Percentiles rank a stretch among this genome's conserved stretches.
phyloP scores from a whole-genome alignment of 495 filamentous ascomycete species.

The Bacidia rubella region DNA sequence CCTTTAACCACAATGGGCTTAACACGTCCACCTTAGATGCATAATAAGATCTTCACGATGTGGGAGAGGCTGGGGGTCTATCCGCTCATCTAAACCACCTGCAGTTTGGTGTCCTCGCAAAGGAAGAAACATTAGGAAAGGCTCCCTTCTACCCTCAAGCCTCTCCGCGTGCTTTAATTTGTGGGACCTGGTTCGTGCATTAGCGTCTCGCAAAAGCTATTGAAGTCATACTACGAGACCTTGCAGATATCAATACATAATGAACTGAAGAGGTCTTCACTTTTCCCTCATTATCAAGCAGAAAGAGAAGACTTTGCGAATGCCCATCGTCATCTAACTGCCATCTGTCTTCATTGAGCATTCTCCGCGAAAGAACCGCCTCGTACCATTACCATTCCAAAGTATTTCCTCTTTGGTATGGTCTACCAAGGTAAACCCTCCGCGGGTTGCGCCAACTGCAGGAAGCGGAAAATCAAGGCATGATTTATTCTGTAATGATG shows the following conservation, averaged over 20 bases:
- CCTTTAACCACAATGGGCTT: no score
- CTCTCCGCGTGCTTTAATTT: not conserved
- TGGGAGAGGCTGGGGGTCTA: not conserved
- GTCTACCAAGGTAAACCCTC: conserved; percentile 64
- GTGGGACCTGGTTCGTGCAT: not conserved
- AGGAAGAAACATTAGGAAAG: not conserved
- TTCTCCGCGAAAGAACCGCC: no score
- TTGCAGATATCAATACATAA: not conserved
- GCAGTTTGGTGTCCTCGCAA: not conserved
- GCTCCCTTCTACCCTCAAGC: not conserved
- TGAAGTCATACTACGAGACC: not conserved
- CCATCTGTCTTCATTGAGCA: not conserved
- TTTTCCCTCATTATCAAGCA: not conserved
- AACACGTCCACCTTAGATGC: not conserved
- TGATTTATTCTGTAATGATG: not conserved
- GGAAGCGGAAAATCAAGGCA: conserved; percentile 48
- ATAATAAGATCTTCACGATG: not conserved
- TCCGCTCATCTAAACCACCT: not conserved
- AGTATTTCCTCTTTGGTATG: conserved; percentile 28
- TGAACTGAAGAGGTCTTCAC: not conserved
- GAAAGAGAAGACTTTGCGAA: not conserved
- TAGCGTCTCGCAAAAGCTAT: not conserved
- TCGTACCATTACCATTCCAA: not conserved
- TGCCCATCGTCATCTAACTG: not conserved
- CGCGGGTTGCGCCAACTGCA: conserved; percentile 54